Conservation (phyloP, 2,329 filamentous ascomycete genomes). For the Fusarium chuoi region DNA sequence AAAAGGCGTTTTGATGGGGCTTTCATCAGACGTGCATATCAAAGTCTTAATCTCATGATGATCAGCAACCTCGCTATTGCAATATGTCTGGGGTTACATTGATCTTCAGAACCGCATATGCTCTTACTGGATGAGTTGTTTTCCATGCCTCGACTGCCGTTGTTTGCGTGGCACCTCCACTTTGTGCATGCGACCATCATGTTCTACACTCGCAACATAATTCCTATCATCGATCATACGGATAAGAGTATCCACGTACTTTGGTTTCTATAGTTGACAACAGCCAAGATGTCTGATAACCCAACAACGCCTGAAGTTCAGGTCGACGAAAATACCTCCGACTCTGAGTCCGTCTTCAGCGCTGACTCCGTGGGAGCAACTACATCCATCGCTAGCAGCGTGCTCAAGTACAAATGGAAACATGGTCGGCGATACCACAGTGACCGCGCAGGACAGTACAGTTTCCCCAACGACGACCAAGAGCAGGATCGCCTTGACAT, state of each 20-base stretch:
- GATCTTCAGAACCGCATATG: not conserved
- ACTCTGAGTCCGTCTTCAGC: not conserved
- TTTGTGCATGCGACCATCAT: not conserved
- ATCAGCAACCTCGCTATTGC: not conserved
- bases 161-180: not conserved
- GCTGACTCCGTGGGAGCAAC: not conserved
- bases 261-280: rapidly evolving
- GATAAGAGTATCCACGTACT: not conserved
- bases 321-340: conserved; percentile 3
- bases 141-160: not conserved
- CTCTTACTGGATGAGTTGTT: not conserved
- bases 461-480: conserved; percentile 52
- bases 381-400: conserved; percentile 14
- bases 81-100: not conserved
- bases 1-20: not conserved
- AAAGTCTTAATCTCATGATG: not conserved
- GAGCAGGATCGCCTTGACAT: conserved; percentile 55
- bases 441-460: conserved; percentile 51
- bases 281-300: not conserved
- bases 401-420: conserved; percentile 41
- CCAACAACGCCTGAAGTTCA: conserved; percentile 11
- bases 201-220: not conserved
- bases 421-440: conserved; percentile 56
- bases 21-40: not conserved
- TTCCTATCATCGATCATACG: not conserved